phyloP scores from a whole-genome alignment of 768 basidiomycete genomes.

The Sutorius australiensis region DNA sequence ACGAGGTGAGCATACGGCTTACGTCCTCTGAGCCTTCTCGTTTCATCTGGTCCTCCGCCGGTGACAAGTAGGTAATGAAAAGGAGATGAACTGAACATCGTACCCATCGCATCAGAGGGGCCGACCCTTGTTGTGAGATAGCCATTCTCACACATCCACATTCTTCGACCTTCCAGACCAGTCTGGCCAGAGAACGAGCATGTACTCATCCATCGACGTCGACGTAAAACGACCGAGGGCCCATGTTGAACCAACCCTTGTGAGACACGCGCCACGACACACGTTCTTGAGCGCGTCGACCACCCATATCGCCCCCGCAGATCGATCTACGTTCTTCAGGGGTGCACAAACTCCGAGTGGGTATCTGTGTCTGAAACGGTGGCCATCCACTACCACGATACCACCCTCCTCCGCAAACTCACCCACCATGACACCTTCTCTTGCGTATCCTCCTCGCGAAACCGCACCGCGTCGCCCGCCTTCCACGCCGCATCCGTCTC shows the following conservation, averaged over 20 bases:
- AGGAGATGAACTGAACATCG: not conserved
- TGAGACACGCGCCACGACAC: not conserved
- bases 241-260: not conserved
- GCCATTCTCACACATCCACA: too few relatives aligned
- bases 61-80: not conserved
- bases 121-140: too few relatives aligned
- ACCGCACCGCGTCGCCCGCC: slow-evolving; percentile 37
- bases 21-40: not conserved
- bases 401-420: not conserved
- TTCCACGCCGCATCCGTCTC: slow-evolving; percentile 54
- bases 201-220: not conserved
- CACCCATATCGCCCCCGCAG: not conserved
- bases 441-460: slow-evolving; percentile 32
- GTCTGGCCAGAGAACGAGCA: too few relatives aligned
- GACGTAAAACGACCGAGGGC: not conserved
- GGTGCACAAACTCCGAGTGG: not conserved
- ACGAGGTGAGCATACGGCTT: not conserved
- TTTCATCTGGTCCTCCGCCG: not conserved
- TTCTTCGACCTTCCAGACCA: too few relatives aligned
- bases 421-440: not conserved
- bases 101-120: not conserved
- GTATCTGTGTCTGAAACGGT: not conserved
- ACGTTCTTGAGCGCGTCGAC: not conserved
- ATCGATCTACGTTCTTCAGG: not conserved
- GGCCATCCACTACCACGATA: not conserved